Base-by-base conservation (phyloP, 2,329 filamentous ascomycete species). In the Colletotrichum orbiculare region DNA sequence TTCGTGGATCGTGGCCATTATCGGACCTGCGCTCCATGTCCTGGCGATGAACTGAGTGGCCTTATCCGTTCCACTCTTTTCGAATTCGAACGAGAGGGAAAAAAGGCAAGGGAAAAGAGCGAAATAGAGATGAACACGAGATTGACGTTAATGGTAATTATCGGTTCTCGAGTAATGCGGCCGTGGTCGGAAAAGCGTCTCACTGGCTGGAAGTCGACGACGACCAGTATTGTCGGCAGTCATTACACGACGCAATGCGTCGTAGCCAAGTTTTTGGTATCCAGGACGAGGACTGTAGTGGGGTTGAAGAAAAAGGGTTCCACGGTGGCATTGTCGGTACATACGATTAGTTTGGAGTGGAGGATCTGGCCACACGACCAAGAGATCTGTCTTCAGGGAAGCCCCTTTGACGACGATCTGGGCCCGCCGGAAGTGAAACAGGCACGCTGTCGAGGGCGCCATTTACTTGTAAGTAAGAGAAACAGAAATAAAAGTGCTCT, bases 1-100 rank as follows among this genome's bases (percentile, higher is more conserved):
- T 67, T 67, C 65, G 65, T 66, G 65, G 65, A 56, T 52, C 46
- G 49, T n/a, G 17, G 34, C 9, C 35, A 52, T 25, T 17, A 54
- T n/a, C 54, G 49, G 35, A 42, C 49, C 25, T 15, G 35, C 3
- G 9, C 25, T 50, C 13, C 43, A 52, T 39, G 56, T 43, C 45
- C 13, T 49, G 61, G 4, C 57, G 58, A 47, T 48, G 49, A 50
- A 38, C 39, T 54, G 61, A 49, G 34, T 39, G 54, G 42, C 45
- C 11, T 25, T 46, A 35, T 37, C 49, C 54, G 49, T 43, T 33
- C 49, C 13, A 38, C 39, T 13, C 39, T 13, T 35, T 38, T 39
- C 39, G 46, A 43, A 45, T 54, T 42, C 43, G n/a, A 38, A 38
- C 42, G 34, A 43, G 55, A 49, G 49, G 53, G n/a, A n/a, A n/a